Percentiles rank a stretch among this genome's conserved stretches.
These are phyloP conservation scores for Priceomyces carsonii DNA, from an alignment of 805 yeast genomes.

Conservation along the genomic window DNA sequence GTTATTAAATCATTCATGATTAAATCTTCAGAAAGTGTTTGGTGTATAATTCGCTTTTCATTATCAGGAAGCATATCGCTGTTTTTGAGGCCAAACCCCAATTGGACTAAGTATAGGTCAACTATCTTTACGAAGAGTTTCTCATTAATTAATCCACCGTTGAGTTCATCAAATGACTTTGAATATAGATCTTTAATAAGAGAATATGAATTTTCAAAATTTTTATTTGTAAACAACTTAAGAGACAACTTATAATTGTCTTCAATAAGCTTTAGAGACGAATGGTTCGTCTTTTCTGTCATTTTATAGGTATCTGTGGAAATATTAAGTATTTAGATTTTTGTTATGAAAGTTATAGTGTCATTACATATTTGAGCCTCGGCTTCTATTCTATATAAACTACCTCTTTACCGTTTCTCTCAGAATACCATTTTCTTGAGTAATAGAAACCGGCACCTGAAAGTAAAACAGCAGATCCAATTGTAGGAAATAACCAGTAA, in stretches of 20 bases:
- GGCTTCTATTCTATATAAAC: conserved; percentile 2
- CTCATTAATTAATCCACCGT: conserved; percentile 25
- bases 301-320: not conserved
- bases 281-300: not conserved
- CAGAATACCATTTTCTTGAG: conserved; percentile 8
- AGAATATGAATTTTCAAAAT: conserved; percentile 32
- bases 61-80: conserved; percentile 1
- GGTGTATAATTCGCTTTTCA: conserved; percentile 13
- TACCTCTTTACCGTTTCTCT: not conserved
- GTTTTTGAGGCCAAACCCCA: conserved; percentile 24
- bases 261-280: conserved; percentile 11
- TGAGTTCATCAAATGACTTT: conserved; percentile 19
- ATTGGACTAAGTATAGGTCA: conserved; percentile 35
- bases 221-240: conserved; percentile 40
- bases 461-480: conserved; percentile 47
- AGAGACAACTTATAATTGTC: conserved; percentile 33
- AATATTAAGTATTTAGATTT: not conserved
- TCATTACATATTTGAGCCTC: not conserved
- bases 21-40: conserved; percentile 16
- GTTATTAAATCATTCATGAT: conserved; percentile 17
- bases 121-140: conserved; percentile 33
- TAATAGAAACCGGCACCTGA: conserved; percentile 39
- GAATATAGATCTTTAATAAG: conserved; percentile 24
- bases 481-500: conserved; percentile 58
- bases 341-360: not conserved